Base-by-base conservation (phyloP, 2,329 filamentous ascomycete species). In the Colletotrichum sp. region DNA sequence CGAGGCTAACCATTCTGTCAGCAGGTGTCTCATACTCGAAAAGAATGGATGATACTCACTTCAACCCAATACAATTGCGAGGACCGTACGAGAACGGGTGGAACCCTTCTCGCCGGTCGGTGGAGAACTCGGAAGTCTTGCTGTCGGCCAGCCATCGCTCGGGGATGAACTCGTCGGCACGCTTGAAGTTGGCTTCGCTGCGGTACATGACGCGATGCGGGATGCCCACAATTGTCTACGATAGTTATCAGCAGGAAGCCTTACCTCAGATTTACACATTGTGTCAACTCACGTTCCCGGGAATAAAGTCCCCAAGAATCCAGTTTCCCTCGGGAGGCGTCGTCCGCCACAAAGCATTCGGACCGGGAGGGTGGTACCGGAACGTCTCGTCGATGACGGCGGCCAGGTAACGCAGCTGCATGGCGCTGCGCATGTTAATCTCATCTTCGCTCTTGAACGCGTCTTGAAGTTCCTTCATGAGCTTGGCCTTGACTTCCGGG, bases 131-230 rank as follows among this genome's bases (percentile, higher is more conserved):
- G 4, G 44, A 52, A 13, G 44, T 52, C 10, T 52, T 52, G 44
- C n/a, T 21, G 4, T 52, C 44, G 12, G 44, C 44, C 3, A 52
- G 44, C 44, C 44, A 52, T 52, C 44, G 44, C 44, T 52, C 44
- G 10, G 44, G 44, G n/a, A 52, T 21, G 44, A 66, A 66, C 10
- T 39, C 34, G 34, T 32, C 36, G n/a, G 24, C n/a, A 13, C 36
- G 39, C 24, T 44, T 66, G 64, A 66, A 66, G 12, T 66, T 66
- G 24, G 36, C 16, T 21, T 44, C 36, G 64, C 24, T 66, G 7
- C 26, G 64, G 36, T 52, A 66, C 39, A 66, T 44, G 16, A 49
- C 24, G 34, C 39, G 24, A 18, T 66, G 21, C 6, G 39, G 39
- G 7, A 52, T 66, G 10, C 64, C 64, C 6, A 66, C 26, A n/a